Percentiles rank a stretch among this genome's conserved stretches.
Evolutionary conservation across 2,329 filamentous ascomycete genomes (phyloP).

Genomic region (Metarhizium rileyi): DNA sequence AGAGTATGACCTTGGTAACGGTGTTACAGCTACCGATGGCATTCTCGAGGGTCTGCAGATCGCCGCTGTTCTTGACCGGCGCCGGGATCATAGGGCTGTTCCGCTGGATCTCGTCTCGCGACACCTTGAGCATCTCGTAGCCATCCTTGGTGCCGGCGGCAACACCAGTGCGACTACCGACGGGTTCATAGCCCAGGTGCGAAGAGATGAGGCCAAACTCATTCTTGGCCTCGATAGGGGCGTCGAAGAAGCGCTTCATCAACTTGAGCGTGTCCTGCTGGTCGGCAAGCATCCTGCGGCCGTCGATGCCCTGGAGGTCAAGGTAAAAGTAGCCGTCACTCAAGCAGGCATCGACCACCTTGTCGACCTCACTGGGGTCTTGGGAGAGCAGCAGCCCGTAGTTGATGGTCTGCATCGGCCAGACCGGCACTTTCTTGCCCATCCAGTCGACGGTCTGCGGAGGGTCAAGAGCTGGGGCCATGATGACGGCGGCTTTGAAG

Average conservation of each 20-base stretch:
- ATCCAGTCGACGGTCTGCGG: constrained; percentile 39
- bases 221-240: constrained; percentile 45
- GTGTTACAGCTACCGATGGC: constrained; percentile 40
- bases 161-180: constrained; percentile 38
- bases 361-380: constrained; percentile 43
- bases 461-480: constrained; percentile 28
- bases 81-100: constrained; percentile 35
- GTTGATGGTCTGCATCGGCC: constrained; percentile 41
- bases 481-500: constrained; percentile 18
- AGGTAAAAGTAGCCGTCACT: constrained; percentile 47
- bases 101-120: constrained; percentile 39
- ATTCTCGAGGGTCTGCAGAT: constrained; percentile 38
- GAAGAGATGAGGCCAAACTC: constrained; percentile 44
- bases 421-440: constrained; percentile 39
- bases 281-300: constrained; percentile 41
- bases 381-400: constrained; percentile 42
- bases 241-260: constrained; percentile 46
- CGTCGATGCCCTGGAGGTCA: constrained; percentile 42
- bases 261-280: constrained; percentile 41
- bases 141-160: constrained; percentile 38
- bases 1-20: constrained; percentile 39
- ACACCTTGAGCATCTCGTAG: constrained; percentile 45
- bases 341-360: constrained; percentile 37
- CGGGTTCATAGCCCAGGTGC: constrained; percentile 42
- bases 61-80: constrained; percentile 37